Conservation (phyloP, 2,329 filamentous ascomycete genomes). For the Epichloe festucae region DNA sequence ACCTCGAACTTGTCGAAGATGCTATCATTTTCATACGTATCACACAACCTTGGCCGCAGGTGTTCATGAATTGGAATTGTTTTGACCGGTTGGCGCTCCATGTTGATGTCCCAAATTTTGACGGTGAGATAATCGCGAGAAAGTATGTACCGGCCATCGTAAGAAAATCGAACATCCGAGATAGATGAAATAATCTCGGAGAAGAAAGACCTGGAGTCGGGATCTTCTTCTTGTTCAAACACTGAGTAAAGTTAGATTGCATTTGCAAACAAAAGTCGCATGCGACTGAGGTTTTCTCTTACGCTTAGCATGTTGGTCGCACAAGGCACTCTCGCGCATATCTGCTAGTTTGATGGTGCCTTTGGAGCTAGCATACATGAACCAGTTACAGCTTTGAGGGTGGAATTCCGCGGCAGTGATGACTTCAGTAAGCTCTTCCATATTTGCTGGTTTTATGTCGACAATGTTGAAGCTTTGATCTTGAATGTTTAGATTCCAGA, state of each 20-base stretch:
- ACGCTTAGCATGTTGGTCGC: constrained; percentile 94
- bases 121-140: constrained; percentile 97
- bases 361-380: constrained; percentile 99
- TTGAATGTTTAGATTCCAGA: constrained; percentile 99
- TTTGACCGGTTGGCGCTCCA: constrained; percentile 95
- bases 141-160: constrained; percentile 92
- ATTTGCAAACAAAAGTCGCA: background rate
- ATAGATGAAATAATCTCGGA: constrained; percentile 99
- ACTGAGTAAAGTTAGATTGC: constrained; percentile 40
- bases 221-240: constrained; percentile 98
- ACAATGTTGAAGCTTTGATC: constrained; percentile 99
- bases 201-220: constrained; percentile 93
- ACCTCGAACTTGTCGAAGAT: constrained; percentile 99
- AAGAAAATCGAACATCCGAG: constrained; percentile 93
- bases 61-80: constrained; percentile 99
- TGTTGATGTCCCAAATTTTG: constrained; percentile 99
- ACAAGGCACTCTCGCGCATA: constrained; percentile 93
- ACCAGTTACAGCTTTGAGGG: constrained; percentile 95
- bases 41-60: constrained; percentile 81
- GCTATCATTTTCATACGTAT: constrained; percentile 98
- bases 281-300: constrained; percentile 12
- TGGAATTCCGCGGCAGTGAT: constrained; percentile 98
- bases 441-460: constrained; percentile 98
- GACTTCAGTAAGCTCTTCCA: constrained; percentile 98
- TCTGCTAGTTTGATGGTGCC: constrained; percentile 97